Percentiles rank a stretch among this genome's conserved stretches.
These are phyloP conservation scores for Cardamine resedifolia DNA, from an alignment of 345 rosid species.

Conservation along the genomic window DNA sequence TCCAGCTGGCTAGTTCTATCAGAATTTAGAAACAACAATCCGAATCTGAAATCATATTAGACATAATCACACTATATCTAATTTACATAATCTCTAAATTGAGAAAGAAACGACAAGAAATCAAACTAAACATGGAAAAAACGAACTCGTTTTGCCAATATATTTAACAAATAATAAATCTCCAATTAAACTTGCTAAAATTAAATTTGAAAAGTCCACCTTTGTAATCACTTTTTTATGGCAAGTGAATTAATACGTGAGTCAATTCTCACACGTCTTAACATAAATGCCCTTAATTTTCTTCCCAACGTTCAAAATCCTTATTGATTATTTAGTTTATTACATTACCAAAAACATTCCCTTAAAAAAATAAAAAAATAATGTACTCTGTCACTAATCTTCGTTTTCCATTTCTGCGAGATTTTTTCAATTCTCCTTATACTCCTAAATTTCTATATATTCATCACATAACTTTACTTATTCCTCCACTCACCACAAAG, in stretches of 20 bases:
- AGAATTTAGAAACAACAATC: neutral
- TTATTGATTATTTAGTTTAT: neutral
- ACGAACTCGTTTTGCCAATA: neutral
- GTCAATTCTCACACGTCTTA: constrained; percentile 34
- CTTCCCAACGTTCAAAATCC: constrained; percentile 25
- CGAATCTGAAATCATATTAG: neutral
- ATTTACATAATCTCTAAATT: neutral
- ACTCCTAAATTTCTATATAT: constrained; percentile 17
- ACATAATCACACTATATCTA: neutral
- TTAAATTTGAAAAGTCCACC: neutral
- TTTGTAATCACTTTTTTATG: constrained; percentile 7
- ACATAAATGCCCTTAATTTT: constrained; percentile 24
- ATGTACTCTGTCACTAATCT: neutral
- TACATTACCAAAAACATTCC: constrained; percentile 19
- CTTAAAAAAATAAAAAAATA: constrained; percentile 5
- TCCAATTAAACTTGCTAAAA: neutral
- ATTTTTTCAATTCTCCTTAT: constrained; percentile 1
- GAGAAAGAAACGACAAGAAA: neutral
- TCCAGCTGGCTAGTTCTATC: neutral
- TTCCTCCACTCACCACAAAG: neutral
- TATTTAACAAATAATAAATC: neutral
- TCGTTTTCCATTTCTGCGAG: constrained; percentile 4
- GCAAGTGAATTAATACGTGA: constrained; percentile 14
- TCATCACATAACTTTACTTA: neutral
- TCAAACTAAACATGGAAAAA: neutral